Base-by-base conservation (phyloP, 805 yeast genomes). In the Kodamaea jinghongensis region DNA sequence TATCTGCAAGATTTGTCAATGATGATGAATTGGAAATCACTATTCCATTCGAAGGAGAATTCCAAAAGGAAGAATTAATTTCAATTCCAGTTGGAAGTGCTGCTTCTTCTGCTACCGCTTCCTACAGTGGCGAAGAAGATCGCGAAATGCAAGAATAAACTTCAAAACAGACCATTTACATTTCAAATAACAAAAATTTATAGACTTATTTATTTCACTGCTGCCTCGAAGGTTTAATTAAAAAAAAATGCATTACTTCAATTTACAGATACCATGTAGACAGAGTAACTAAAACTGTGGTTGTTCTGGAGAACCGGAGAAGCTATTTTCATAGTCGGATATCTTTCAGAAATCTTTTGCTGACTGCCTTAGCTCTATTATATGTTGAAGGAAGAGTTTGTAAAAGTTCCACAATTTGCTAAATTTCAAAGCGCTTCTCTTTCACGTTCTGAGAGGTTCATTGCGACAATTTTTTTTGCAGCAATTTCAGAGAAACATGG, bases 11-110 rank as follows among this genome's bases (percentile, higher is more conserved):
- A 38, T 65, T 67, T 47, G 45, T 61, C 42, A 56, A 56, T 28
- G 60, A 61, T 36, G 67, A 64, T 40, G 74, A 69, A 54, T 62
- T 69, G 43, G 71, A 68, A 51, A 54, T 69, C 45, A 58, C 60
- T 31, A 62, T 69, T 44, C 75, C 75, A 37, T 63, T 61, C 42
- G 61, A 60, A 35, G 42, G 42, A n/a, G 27, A 28, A 16, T 39
- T 34, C 28, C 28, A 39, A 25, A 39, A 26, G 22, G 14, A 28
- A 29, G 38, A 29, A 9, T 39, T 39, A 26, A 17, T 39, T n/a
- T 49, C 50, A 17, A 48, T 45, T 12, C 36, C 49, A 7, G 42
- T 48, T 9, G 43, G 45, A 34, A 39, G 44, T 25, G 54, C 51
- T 27, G 53, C 41, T 12, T 55, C 59, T 50, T 53, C 43, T 39